Evolutionary conservation across 352 stramenopile species (phyloP), one percentile per base, ranked within the genome.

Genomic region (Globisporangium parvum): DNA sequence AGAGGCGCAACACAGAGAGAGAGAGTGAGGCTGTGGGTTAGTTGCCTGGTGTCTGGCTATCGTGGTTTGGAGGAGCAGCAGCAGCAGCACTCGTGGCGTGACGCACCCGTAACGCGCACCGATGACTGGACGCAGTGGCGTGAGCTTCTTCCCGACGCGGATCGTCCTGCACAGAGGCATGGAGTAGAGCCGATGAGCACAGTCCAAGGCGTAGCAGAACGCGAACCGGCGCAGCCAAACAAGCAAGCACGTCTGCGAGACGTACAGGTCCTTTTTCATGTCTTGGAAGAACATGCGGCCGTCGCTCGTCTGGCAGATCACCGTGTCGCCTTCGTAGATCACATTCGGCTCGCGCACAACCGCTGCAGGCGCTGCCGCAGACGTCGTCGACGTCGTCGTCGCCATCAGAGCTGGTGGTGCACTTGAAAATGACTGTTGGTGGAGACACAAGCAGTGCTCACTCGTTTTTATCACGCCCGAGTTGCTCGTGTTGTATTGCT

Each of bases 271-370:
- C 59, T 76, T 79, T 24, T 73, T 75, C 62, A 89, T 69, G 49
- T 71, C 62, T 63, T 91, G 80, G 65, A 94, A 94, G 71, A 94
- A 94, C 67, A 91, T 82, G 35, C 84, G 77, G 10, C 78, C 81
- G 33, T 94, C 84, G 55, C 81, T 92, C 10, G 81, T 92, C 64
- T 94, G 74, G 59, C 84, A 94, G 62, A 94, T 90, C 20, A 94
- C 81, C 1, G 84, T 92, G 66, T 94, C 84, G 56, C 81, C 81
- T 47, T 92, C 84, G 67, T 90, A 86, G 57, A 94, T 94, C 57
- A 89, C 66, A 53, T 91, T 88, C 37, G 74, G 66, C 52, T 76
- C 51, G 53, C 77, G 77, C 57, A 26, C 49, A 53, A 26, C 20
- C 12, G 23, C n/a, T 1, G 23, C 17, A 20, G 49, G 41, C 48